Base-by-base conservation (phyloP, 345 rosid genomes). In the Triadica sebifera region DNA sequence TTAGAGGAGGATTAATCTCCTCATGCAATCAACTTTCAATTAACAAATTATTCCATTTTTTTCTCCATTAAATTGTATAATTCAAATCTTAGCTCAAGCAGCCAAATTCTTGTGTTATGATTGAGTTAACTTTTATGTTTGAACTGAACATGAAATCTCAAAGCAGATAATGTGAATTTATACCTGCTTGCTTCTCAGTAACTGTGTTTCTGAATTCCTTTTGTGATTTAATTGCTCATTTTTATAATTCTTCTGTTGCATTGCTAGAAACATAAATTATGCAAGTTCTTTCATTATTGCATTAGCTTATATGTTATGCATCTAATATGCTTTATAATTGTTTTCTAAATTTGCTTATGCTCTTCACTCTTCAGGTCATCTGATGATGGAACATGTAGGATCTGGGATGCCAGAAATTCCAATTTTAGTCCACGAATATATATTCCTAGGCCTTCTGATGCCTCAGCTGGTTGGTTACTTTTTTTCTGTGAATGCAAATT, bases 381-480 rank as follows among this genome's bases (percentile, higher is more conserved):
- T 29, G 99, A 96, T 85, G 99, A 96, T 84, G 99, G 99, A 76
- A 96, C 99, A 45, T 96, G 99, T 81, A 89, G 99, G 83, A 85
- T 96, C 77, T 96, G 99, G 99, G 99, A 96, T 80, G 96, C 97
- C 78, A 87, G 97, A 79, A 75, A 82, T 82, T 81, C 98, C 47
- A 87, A 85, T 51, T 72, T 88, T 76, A 59, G 80, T 72, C 93
- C 99, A 16, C 91, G 98, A 59, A 85, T 90, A 79, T 96, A 86
- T 75, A 86, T 85, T 78, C 98, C 99, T 49, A 86, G 86, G 84
- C 97, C 98, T 77, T 82, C 88, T 66, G 95, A 87, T 85, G 77
- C 83, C 74, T 74, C 80, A 65, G 81, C 87, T 84, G 89, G 94
- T 96, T 81, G 75, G 86, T 86, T 76, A 45, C 51, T 12, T 71